Evolutionary conservation across 768 basidiomycete species (phyloP), one percentile per base, ranked within the genome.

Genomic region (Pseudohyphozyma bogoriensis): DNA sequence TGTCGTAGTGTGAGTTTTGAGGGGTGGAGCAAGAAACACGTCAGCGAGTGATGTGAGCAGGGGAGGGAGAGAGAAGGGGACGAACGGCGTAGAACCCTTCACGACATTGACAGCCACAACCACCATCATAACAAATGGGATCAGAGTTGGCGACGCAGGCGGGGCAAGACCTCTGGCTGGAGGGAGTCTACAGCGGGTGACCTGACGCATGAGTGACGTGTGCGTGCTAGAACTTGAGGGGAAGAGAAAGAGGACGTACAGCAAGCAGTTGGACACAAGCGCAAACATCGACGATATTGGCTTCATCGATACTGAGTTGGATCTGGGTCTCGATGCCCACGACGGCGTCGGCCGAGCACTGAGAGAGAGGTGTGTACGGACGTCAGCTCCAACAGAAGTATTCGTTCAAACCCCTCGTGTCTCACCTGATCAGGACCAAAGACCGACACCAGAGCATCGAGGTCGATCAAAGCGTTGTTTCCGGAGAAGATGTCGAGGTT

Each of bases 301-400:
- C 39, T n/a, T n/a, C n/a, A n/a, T n/a, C n/a, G n/a, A n/a, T n/a
- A n/a, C n/a, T n/a, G 42, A 61, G 32, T 24, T 40, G 32, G 28
- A 61, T 39, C 22, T 28, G n/a, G 1, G 54, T 55, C 51, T 61
- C 39, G 12, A 61, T 29, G 13, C 60, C 60, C 50, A 61, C 37
- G 60, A 61, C 49, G 20, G 60, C 60, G 55, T 61, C 52, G 4
- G 47, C 49, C 28, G 54, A 44, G 35, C 60, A 61, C 54, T 61
- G 55, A n/a, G 53, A 31, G 13, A 3, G 9, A 28, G n/a, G n/a
- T n/a, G n/a, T n/a, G n/a, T n/a, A 28, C 26, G 10, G 13, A 52
- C 31, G 11, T n/a, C 12, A 8, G 33, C 20, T 11, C 26, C 13
- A 20, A n/a, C 2, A 7, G 3, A 26, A 4, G 29, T 26, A 10